Evolutionary conservation across 2,329 filamentous ascomycete genomes (phyloP).

Genomic region (Monosporascus ibericus): DNA sequence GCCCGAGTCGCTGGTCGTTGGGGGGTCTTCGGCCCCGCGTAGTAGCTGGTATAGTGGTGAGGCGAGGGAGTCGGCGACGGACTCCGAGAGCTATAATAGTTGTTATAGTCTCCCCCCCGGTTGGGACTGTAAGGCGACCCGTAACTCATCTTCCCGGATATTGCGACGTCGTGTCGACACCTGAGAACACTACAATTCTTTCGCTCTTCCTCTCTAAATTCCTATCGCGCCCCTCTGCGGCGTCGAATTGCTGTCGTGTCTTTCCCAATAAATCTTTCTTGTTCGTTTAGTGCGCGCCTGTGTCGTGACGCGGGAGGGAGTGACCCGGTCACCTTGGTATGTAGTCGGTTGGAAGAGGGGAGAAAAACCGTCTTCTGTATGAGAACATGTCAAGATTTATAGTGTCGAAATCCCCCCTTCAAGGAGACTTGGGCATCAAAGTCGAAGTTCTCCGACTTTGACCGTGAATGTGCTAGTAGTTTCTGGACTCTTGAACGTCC

Average conservation of each 20-base stretch:
- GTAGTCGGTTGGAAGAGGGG: slow-evolving; percentile 53
- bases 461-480: slow-evolving; percentile 27
- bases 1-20: slow-evolving; percentile 50
- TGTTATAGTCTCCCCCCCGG: slow-evolving; percentile 35
- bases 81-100: slow-evolving; percentile 46
- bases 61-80: slow-evolving; percentile 54
- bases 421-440: slow-evolving; percentile 31
- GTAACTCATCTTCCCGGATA: slow-evolving; percentile 33
- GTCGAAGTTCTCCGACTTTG: slow-evolving; percentile 28
- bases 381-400: slow-evolving; percentile 48
- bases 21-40: slow-evolving; percentile 33
- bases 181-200: slow-evolving; percentile 10
- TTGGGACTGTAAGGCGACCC: slow-evolving; percentile 42
- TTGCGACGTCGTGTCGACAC: slow-evolving; percentile 28
- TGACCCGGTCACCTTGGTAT: slow-evolving; percentile 56
- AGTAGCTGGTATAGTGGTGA: slow-evolving; percentile 43
- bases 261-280: slow-evolving; percentile 10
- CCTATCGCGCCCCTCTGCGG: slow-evolving; percentile 8
- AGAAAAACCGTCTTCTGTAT: slow-evolving; percentile 46
- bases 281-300: slow-evolving; percentile 32
- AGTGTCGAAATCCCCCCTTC: slow-evolving; percentile 32
- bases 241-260: slow-evolving; percentile 5
- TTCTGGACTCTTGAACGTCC: slow-evolving; percentile 32
- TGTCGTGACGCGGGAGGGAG: slow-evolving; percentile 41
- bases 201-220: slow-evolving; percentile 5